A percentile compares a stretch with the other conserved stretches of the same genome.
phyloP scores from a whole-genome alignment of 2,329 filamentous ascomycete species.

The Ascocoryne sarcoides region DNA sequence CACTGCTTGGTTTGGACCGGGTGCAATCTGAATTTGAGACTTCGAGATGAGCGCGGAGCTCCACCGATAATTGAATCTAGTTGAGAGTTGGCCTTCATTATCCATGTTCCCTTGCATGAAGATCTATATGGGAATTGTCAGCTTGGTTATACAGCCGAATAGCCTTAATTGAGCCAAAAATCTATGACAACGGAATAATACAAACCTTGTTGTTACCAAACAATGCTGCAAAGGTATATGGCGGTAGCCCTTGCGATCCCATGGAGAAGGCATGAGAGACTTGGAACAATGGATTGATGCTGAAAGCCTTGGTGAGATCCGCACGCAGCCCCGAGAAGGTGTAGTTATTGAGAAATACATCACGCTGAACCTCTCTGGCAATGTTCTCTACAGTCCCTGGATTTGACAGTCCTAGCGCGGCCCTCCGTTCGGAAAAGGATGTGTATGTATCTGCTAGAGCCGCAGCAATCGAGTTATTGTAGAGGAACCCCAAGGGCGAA shows the following conservation, averaged over 20 bases:
- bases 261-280: conserved; percentile 95
- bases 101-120: conserved; percentile 95
- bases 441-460: conserved; percentile 69
- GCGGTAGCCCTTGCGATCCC: conserved; percentile 80
- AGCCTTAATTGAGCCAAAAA: too few relatives aligned
- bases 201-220: conserved; percentile 87
- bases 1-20: conserved; percentile 76
- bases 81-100: conserved; percentile 79
- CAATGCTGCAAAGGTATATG: conserved; percentile 89
- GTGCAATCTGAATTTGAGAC: conserved; percentile 75
- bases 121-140: conserved; percentile 46
- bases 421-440: conserved; percentile 77
- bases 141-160: conserved; percentile 3
- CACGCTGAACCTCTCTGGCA: conserved; percentile 85
- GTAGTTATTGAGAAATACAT: conserved; percentile 92
- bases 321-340: conserved; percentile 95
- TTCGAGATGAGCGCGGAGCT: conserved; percentile 72
- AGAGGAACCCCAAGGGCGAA: conserved; percentile 56
- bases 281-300: conserved; percentile 88
- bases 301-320: conserved; percentile 94
- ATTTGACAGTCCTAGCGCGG: conserved; percentile 80
- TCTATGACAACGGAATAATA: conserved; percentile 14
- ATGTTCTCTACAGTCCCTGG: conserved; percentile 88
- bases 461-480: conserved; percentile 63
- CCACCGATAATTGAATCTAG: conserved; percentile 92